Percentiles rank a stretch among this genome's conserved stretches.
These are phyloP conservation scores for Aspergillus proliferans DNA, from an alignment of 2,329 filamentous ascomycete species.

Conservation along the genomic window DNA sequence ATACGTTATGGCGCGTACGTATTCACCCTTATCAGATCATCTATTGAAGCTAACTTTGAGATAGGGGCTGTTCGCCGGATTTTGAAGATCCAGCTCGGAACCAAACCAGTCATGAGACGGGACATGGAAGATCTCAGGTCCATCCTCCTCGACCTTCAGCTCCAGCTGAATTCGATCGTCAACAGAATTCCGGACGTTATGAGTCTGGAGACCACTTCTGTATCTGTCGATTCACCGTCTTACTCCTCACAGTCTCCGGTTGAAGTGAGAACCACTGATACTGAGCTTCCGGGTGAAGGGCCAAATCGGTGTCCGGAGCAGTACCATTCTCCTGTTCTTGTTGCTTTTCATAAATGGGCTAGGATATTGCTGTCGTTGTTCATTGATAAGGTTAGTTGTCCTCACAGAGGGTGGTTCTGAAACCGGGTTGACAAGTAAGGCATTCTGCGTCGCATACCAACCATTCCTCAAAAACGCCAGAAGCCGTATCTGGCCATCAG, in stretches of 20 bases:
- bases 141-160: slow-evolving; percentile 36
- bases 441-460: slow-evolving; percentile 43
- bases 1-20: slow-evolving; percentile 41
- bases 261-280: slow-evolving; percentile 19
- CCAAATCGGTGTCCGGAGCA: slow-evolving; percentile 34
- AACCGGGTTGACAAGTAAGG: slow-evolving; percentile 17
- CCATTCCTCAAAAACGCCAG: slow-evolving; percentile 45
- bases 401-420: neutral
- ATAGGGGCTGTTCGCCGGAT: slow-evolving; percentile 39
- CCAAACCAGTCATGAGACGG: slow-evolving; percentile 35
- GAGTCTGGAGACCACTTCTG: slow-evolving; percentile 14
- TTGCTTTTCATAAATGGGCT: slow-evolving; percentile 44
- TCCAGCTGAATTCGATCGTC: slow-evolving; percentile 38
- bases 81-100: slow-evolving; percentile 41
- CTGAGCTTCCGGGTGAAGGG: slow-evolving; percentile 31
- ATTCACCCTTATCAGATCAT: neutral
- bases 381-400: slow-evolving; percentile 35
- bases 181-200: slow-evolving; percentile 35
- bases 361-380: slow-evolving; percentile 40
- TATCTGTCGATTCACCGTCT: slow-evolving; percentile 17
- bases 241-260: slow-evolving; percentile 22
- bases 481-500: slow-evolving; percentile 43
- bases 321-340: slow-evolving; percentile 38
- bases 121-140: slow-evolving; percentile 41
- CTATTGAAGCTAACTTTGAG: neutral